phyloP scores from a whole-genome alignment of 805 yeast species.

The Yarrowia divulgata region DNA sequence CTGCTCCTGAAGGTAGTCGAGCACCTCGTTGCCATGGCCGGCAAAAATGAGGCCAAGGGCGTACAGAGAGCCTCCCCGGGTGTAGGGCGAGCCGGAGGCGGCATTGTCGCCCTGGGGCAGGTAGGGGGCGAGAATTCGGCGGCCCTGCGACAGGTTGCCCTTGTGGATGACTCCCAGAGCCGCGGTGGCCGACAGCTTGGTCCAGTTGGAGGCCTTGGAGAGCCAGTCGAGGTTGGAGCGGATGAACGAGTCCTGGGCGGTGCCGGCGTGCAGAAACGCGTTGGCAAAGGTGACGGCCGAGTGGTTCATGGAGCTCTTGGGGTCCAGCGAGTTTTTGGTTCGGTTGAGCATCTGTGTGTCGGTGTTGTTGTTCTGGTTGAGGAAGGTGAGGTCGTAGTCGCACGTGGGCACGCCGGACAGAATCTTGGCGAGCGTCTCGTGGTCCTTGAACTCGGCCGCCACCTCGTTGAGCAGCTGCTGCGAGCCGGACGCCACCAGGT shows the following conservation, averaged over 20 bases:
- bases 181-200: conserved; percentile 96
- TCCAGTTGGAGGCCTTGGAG: conserved; percentile 98
- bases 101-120: conserved; percentile 63
- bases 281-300: conserved; percentile 94
- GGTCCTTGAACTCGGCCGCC: conserved; percentile 48
- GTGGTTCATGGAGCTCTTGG: conserved; percentile 92
- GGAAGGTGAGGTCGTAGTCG: conserved; percentile 87
- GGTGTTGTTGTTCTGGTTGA: conserved; percentile 84
- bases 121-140: conserved; percentile 84
- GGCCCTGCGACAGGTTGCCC: conserved; percentile 92
- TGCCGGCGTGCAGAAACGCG: conserved; percentile 95
- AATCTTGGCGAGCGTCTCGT: conserved; percentile 63
- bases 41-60: conserved; percentile 95
- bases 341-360: conserved; percentile 82
- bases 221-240: conserved; percentile 93
- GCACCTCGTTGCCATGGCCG: conserved; percentile 89
- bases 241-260: conserved; percentile 92
- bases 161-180: conserved; percentile 97
- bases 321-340: conserved; percentile 82
- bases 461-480: conserved; percentile 78
- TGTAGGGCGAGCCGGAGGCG: conserved; percentile 72
- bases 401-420: conserved; percentile 93
- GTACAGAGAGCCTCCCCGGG: conserved; percentile 94
- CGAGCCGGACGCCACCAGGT: conserved; percentile 87
- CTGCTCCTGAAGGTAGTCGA: conserved; percentile 74